Percentiles rank a stretch among this genome's conserved stretches.
Evolutionary conservation across 352 stramenopile genomes (phyloP).

Genomic region (Phytophthora constricta): DNA sequence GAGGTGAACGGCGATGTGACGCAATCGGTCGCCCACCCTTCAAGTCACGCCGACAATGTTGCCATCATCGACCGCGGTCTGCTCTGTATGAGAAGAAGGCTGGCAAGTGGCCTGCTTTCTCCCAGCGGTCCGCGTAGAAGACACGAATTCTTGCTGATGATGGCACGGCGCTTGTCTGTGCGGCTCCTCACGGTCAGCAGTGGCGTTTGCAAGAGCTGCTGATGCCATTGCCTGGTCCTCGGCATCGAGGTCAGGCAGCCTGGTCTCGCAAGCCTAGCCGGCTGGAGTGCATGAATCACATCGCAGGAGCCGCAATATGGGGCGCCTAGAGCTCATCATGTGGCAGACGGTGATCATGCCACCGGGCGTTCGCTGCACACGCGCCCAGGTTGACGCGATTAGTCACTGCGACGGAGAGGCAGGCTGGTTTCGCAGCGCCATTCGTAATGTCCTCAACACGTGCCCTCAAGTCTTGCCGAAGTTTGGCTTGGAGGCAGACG

Average conservation of each 20-base stretch:
- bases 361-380: neutral
- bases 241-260: neutral
- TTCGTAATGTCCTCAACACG: neutral
- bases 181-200: slow-evolving; percentile 12
- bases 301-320: slow-evolving; percentile 8
- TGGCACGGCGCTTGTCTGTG: slow-evolving; percentile 6
- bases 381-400: neutral
- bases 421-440: neutral
- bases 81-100: neutral
- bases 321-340: slow-evolving; percentile 16
- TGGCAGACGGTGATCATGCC: slow-evolving; percentile 3
- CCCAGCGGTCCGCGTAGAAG: slow-evolving; percentile 9
- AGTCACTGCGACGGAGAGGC: neutral
- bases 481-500: neutral
- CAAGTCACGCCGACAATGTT: slow-evolving; percentile 19
- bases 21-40: too few relatives aligned
- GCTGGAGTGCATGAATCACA: slow-evolving; percentile 6
- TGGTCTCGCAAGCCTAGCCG: slow-evolving; percentile 11
- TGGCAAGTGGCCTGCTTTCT: neutral
- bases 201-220: too few relatives aligned
- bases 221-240: too few relatives aligned
- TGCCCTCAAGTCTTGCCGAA: neutral
- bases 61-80: neutral
- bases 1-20: too few relatives aligned
- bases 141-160: slow-evolving; percentile 11